Base-by-base conservation (phyloP, 73 alveolate genomes). In the Loxodes magnus region DNA sequence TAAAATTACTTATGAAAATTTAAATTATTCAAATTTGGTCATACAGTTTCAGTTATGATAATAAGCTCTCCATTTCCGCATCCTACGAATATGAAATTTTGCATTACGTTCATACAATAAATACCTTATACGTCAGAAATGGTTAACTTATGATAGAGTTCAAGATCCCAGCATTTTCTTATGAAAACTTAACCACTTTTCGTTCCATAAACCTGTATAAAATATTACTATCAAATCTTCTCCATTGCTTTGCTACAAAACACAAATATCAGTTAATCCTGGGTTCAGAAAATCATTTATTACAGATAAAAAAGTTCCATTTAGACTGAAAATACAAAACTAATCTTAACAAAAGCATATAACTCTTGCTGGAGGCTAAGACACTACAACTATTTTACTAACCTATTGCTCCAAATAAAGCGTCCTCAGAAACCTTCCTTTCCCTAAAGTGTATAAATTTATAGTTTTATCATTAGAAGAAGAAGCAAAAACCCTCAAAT, bases 41-140 rank as follows among this genome's bases (percentile, higher is more conserved):
- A n/a, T n/a, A n/a, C n/a, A 16, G 95, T 88, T 33, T 83, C 92
- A 16, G 95, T 82, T 31, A 83, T 51, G 2, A 83, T 92, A 22
- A 64, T 64, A 16, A 83, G 55, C 5, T 84, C 90, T 7, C 95
- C 95, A 55, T 75, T 87, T 35, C 81, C 82, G 54, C 87, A 73
- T 28, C 95, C 91, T 27, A 74, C 84, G 7, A 83, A 59, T 35
- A 83, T 72, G 44, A 71, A 49, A 36, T 83, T 92, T 21, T 53
- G 58, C 10, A 77, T 65, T 24, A 43, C 60, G 19, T 71, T 42
- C 0, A 83, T 48, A 4, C 84, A 35, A 27, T 78, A 63, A 6
- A 78, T 87, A 12, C 92, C 88, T 33, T 66, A 43, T 39, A 48
- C 70, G 5, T 56, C 57, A 17, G 92, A 58, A 20, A 84, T 66